Evolutionary conservation across 73 alveolate genomes (phyloP), one percentile per base, ranked within the genome.

Genomic region (Paramecium sonneborni): DNA sequence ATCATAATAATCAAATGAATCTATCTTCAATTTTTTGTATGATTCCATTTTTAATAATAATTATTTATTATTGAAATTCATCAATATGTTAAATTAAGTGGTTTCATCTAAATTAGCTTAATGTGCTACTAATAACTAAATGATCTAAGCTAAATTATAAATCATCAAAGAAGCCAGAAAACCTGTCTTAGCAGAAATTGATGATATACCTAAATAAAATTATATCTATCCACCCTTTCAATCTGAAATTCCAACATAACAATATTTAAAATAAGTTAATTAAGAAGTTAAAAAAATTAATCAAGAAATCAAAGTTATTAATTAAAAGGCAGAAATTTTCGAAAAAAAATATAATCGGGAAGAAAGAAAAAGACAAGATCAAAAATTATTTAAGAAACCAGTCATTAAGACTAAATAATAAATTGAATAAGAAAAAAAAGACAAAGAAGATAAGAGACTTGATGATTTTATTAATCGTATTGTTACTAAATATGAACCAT

Each of bases 401-500:
- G 44, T 74, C 14, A 74, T 74, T 14, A 34, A 24, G 18, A 74
- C 87, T 34, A 74, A 74, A 37, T 32, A 74, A 23, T 20, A 74
- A 74, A 34, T 74, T 11, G 56, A 74, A 74, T 8, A 37, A 37
- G 87, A 74, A 74, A 74, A 39, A 38, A 74, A 74, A 18, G 56
- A 28, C 28, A 74, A 74, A 74, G 87, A 74, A 74, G 87, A 74
- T 34, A 39, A 34, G 24, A 74, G 87, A 20, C 87, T 74, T 74
- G 58, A 74, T 74, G 87, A 74, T 20, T 74, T 74, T 4, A n/a
- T 74, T 74, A 37, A 74, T 24, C 28, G 58, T 15, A 74, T 74
- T 9, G 87, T 74, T 9, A 4, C 28, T 5, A 74, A 74, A 37
- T 74, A 74, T 39, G 87, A 39, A 12, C 87, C 56, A 30, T 74